These are phyloP conservation scores for Aspergillus sp. DNA, from an alignment of 2,329 filamentous ascomycete species.

Conservation along the genomic window DNA sequence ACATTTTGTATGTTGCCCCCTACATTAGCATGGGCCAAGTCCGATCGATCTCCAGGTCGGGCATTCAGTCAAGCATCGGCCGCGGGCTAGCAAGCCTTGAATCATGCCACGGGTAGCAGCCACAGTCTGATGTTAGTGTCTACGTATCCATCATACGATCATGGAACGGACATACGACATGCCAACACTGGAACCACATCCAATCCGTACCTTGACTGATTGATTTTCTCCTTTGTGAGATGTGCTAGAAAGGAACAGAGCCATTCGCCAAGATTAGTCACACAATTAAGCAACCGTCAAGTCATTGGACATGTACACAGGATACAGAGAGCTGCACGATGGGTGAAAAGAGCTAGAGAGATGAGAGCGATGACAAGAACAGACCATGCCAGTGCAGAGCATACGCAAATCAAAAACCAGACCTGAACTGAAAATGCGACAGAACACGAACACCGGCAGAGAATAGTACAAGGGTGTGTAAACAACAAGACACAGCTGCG, in stretches of 20 bases:
- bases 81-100: too few species aligned
- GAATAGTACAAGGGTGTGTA: slow-evolving; percentile 11
- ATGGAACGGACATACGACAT: too few species aligned
- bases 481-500: slow-evolving; percentile 2
- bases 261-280: slow-evolving; percentile 7
- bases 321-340: slow-evolving; percentile 16
- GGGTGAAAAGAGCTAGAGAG: not conserved
- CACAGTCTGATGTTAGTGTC: too few species aligned
- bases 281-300: slow-evolving; percentile 22
- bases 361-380: slow-evolving; percentile 6
- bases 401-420: slow-evolving; percentile 3
- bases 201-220: not conserved
- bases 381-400: slow-evolving; percentile 7
- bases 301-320: slow-evolving; percentile 30
- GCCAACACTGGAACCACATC: too few species aligned
- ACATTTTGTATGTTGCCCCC: not conserved
- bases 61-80: too few species aligned
- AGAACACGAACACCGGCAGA: slow-evolving; percentile 27
- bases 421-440: slow-evolving; percentile 8
- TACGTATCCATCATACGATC: too few species aligned
- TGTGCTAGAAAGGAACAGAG: not conserved
- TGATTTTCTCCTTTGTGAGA: not conserved
- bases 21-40: too few species aligned
- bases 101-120: too few species aligned
- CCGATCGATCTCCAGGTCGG: too few species aligned